Conservation (phyloP, 1,284 basidiomycete species). For the Boletus semigastroideus region DNA sequence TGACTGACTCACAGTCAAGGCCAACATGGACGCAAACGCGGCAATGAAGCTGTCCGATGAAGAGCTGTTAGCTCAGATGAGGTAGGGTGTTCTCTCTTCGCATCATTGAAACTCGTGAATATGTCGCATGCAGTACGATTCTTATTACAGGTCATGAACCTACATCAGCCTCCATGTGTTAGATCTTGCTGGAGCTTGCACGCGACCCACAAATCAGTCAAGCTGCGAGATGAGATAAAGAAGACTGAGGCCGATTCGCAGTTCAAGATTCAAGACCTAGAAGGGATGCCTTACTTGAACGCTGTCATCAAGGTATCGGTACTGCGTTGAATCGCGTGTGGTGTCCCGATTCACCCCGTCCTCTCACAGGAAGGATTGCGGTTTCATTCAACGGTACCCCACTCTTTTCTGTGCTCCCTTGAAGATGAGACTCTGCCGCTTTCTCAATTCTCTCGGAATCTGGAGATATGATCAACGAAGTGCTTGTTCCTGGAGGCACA, state of each 20-base stretch:
- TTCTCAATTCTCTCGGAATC: constrained; percentile 35
- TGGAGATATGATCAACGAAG: constrained; percentile 37
- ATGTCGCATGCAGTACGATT: neutral
- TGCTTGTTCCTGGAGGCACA: constrained; percentile 36
- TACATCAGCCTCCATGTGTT: constrained; percentile 41
- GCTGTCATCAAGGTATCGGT: constrained; percentile 50
- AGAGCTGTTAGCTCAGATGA: constrained; percentile 55
- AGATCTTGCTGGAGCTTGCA: constrained; percentile 43
- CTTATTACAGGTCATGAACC: constrained; percentile 51
- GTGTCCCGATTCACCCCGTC: neutral
- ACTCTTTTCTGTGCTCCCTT: constrained; percentile 34
- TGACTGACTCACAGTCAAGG: constrained; percentile 42
- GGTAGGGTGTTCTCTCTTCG: constrained; percentile 26
- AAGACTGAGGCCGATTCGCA: constrained; percentile 30
- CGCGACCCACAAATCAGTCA: constrained; percentile 35
- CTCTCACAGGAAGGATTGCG: constrained; percentile 37
- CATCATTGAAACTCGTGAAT: neutral
- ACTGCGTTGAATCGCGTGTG: neutral
- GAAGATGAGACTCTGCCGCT: constrained; percentile 46
- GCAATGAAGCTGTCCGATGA: constrained; percentile 44
- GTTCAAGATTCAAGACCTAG: constrained; percentile 45
- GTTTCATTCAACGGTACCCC: constrained; percentile 34
- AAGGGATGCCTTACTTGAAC: constrained; percentile 48
- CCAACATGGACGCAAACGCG: constrained; percentile 47
- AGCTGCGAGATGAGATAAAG: constrained; percentile 41